A percentile compares a stretch with the other conserved stretches of the same genome.
These are phyloP conservation scores for Buddleja alternifolia DNA, from an alignment of 257 asterid species.

Conservation along the genomic window DNA sequence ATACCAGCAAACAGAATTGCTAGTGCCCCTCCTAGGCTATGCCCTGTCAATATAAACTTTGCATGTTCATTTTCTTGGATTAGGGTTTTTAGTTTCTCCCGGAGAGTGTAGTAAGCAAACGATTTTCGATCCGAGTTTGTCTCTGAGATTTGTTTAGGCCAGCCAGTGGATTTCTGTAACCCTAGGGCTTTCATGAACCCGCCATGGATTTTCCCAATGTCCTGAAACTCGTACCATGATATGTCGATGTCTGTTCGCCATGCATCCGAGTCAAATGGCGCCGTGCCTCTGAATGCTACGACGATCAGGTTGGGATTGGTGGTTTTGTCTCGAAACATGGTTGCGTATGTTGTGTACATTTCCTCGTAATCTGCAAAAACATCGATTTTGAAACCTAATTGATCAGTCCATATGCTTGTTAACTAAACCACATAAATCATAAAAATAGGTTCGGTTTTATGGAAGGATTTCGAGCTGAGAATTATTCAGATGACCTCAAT, in stretches of 20 bases:
- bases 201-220: constrained; percentile 55
- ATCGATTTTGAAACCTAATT: neutral
- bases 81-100: constrained; percentile 46
- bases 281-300: constrained; percentile 70
- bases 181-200: constrained; percentile 78
- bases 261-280: constrained; percentile 51
- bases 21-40: constrained; percentile 79
- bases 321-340: constrained; percentile 49
- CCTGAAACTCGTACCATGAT: constrained; percentile 63
- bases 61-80: constrained; percentile 39
- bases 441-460: too few relatives aligned
- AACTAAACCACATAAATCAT: too few relatives aligned
- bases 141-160: constrained; percentile 49
- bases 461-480: too few relatives aligned
- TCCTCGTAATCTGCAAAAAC: constrained; percentile 47
- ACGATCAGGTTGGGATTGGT: constrained; percentile 43
- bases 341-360: constrained; percentile 43
- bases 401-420: too few relatives aligned
- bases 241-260: constrained; percentile 68
- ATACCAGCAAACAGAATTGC: constrained; percentile 55
- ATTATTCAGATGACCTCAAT: too few relatives aligned
- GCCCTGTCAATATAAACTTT: constrained; percentile 64
- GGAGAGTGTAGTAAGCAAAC: constrained; percentile 60
- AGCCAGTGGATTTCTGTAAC: constrained; percentile 47
- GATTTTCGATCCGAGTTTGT: constrained; percentile 17